Conservation (phyloP, 2,329 filamentous ascomycete species). For the Cladosporium sp. region DNA sequence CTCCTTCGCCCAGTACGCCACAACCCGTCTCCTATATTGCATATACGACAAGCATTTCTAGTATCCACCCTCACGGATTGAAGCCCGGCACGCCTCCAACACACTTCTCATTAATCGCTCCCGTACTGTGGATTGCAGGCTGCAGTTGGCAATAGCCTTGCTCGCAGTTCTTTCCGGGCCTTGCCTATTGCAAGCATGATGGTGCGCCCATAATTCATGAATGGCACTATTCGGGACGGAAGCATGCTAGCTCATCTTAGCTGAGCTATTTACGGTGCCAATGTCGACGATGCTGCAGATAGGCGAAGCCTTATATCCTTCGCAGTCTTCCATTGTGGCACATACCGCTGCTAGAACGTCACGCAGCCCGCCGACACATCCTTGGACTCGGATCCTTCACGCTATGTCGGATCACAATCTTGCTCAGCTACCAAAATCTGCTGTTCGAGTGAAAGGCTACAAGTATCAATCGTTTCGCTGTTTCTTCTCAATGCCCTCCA, state of each 20-base stretch:
- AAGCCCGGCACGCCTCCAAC: neutral
- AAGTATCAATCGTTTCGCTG: neutral
- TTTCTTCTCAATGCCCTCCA: too few species aligned
- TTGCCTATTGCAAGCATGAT: neutral
- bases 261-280: slow-evolving; percentile 2
- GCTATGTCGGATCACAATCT: neutral
- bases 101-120: neutral
- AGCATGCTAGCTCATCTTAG: neutral
- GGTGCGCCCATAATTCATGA: neutral
- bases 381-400: slow-evolving; percentile 10
- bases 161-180: neutral
- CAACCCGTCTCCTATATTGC: neutral
- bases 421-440: neutral
- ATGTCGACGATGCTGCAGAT: neutral
- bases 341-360: neutral
- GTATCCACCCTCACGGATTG: neutral
- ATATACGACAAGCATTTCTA: neutral
- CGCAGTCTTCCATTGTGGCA: neutral
- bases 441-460: neutral
- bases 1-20: neutral
- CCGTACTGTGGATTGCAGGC: neutral
- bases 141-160: neutral
- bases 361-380: neutral
- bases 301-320: neutral
- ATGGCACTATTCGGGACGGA: neutral